phyloP scores from a whole-genome alignment of 2,329 filamentous ascomycete genomes.

The Aspergillus felis region DNA sequence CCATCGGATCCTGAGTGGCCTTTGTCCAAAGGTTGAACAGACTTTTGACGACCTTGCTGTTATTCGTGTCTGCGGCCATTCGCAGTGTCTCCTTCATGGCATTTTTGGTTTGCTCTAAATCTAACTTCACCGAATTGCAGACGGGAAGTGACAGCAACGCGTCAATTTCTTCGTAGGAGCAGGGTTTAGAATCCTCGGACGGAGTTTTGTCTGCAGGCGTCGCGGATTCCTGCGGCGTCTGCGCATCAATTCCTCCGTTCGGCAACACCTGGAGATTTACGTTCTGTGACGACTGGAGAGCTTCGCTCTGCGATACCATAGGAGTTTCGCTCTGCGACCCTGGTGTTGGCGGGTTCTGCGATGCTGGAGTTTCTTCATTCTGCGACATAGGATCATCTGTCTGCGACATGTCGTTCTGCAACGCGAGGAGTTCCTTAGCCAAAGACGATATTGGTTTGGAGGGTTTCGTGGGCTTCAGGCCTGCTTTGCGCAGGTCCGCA shows the following conservation, averaged over 20 bases:
- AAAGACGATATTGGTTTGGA: conserved; percentile 39
- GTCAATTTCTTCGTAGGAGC: conserved; percentile 12
- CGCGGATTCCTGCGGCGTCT: conserved; percentile 13
- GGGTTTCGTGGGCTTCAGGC: conserved; percentile 44
- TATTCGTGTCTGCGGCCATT: conserved; percentile 25
- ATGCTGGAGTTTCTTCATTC: neutral
- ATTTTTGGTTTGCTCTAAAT: conserved; percentile 25
- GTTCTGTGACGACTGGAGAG: neutral
- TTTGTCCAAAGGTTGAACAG: conserved; percentile 27
- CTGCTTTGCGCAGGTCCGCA: conserved; percentile 52
- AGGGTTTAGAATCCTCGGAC: conserved; percentile 1
- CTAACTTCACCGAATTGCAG: conserved; percentile 21
- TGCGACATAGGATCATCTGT: neutral
- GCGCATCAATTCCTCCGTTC: conserved; percentile 9
- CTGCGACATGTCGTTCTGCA: neutral
- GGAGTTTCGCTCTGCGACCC: conserved; percentile 1
- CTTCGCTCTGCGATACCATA: neutral
- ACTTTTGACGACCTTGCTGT: conserved; percentile 25
- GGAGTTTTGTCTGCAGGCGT: conserved; percentile 12
- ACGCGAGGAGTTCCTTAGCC: conserved; percentile 38
- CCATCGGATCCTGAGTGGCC: conserved; percentile 27
- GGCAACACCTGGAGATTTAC: neutral
- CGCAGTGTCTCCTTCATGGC: conserved; percentile 25
- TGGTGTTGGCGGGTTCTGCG: neutral
- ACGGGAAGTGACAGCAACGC: conserved; percentile 17